phyloP scores from a whole-genome alignment of 2,329 filamentous ascomycete genomes.

The Stylonectria norvegica region DNA sequence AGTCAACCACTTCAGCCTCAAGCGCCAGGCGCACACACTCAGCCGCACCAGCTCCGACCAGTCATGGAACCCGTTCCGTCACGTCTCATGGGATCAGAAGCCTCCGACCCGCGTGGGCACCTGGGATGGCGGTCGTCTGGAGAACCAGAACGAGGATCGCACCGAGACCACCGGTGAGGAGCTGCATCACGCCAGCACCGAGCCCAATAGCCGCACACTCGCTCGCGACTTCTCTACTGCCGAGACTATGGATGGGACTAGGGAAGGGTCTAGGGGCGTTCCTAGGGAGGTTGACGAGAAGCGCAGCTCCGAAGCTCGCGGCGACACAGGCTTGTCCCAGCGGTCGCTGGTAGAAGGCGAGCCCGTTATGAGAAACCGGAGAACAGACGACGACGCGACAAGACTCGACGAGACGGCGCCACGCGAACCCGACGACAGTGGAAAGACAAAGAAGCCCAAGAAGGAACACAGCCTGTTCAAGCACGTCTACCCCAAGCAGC shows the following conservation, averaged over 20 bases:
- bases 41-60: conserved; percentile 39
- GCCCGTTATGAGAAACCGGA: conserved; percentile 31
- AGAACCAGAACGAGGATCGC: conserved; percentile 28
- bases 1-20: conserved; percentile 48
- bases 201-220: conserved; percentile 26
- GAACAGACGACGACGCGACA: conserved; percentile 19
- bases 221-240: conserved; percentile 24
- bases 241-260: conserved; percentile 22
- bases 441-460: conserved; percentile 35
- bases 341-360: conserved; percentile 21
- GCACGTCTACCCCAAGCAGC: conserved; percentile 46
- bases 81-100: conserved; percentile 35
- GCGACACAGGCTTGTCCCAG: conserved; percentile 18
- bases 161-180: conserved; percentile 22
- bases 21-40: conserved; percentile 42
- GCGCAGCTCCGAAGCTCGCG: conserved; percentile 12
- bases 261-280: no score
- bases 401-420: conserved; percentile 8
- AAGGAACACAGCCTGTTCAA: conserved; percentile 43
- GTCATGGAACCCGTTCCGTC: conserved; percentile 44
- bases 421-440: conserved; percentile 25
- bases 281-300: conserved; percentile 17
- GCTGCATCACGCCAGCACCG: conserved; percentile 36
- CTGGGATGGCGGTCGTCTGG: conserved; percentile 33
- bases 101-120: conserved; percentile 31